A percentile compares a stretch with the other conserved stretches of the same genome.
These are phyloP conservation scores for Naematelia aurantialba DNA, from an alignment of 768 basidiomycete genomes.

Conservation along the genomic window DNA sequence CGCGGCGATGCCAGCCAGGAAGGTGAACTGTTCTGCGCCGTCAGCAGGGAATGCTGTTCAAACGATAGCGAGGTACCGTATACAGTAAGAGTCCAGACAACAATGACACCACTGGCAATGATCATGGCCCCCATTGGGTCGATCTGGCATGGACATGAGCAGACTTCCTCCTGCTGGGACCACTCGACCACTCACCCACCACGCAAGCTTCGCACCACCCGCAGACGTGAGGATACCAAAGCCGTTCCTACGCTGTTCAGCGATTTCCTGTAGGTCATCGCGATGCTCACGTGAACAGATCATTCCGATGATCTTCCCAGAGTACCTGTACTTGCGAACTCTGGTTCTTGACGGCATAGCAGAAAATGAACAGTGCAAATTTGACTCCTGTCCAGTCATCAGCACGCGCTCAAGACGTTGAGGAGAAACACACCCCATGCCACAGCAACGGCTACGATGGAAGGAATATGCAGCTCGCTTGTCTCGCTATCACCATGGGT, in stretches of 20 bases:
- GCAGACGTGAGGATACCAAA: slow-evolving; percentile 53
- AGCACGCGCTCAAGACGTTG: slow-evolving; percentile 55
- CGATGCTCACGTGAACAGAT: slow-evolving; percentile 74
- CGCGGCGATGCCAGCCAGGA: slow-evolving; percentile 87
- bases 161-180: no score
- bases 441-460: slow-evolving; percentile 74
- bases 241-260: slow-evolving; percentile 24
- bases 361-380: slow-evolving; percentile 79
- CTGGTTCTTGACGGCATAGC: slow-evolving; percentile 68
- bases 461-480: slow-evolving; percentile 69
- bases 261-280: slow-evolving; percentile 51
- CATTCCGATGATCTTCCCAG: slow-evolving; percentile 96
- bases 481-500: slow-evolving; percentile 58
- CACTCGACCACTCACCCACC: slow-evolving; percentile 55
- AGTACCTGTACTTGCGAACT: slow-evolving; percentile 91
- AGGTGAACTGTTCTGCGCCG: slow-evolving; percentile 63
- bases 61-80: slow-evolving; percentile 51
- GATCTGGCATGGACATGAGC: slow-evolving; percentile 17
- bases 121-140: slow-evolving; percentile 49
- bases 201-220: slow-evolving; percentile 51
- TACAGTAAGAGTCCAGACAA: slow-evolving; percentile 71
- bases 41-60: not conserved
- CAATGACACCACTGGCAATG: slow-evolving; percentile 58
- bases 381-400: slow-evolving; percentile 59
- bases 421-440: slow-evolving; percentile 63